Percentiles rank a stretch among this genome's conserved stretches.
phyloP scores from a whole-genome alignment of 805 yeast species.

The Lipomyces kockii region DNA sequence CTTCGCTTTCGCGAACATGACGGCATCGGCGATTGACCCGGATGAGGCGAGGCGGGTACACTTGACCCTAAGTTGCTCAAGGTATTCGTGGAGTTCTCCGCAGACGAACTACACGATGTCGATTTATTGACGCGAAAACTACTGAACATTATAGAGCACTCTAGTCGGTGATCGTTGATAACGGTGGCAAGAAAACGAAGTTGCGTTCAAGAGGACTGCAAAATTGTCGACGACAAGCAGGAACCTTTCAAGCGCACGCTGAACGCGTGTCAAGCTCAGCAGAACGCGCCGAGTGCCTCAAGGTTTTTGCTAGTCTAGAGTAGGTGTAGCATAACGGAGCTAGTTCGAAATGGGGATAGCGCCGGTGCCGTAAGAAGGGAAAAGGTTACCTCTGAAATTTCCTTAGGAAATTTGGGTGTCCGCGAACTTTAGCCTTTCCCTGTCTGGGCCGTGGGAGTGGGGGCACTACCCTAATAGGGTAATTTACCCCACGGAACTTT shows the following conservation, averaged over 20 bases:
- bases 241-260: not conserved
- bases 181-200: not conserved
- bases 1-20: not conserved
- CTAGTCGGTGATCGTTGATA: not conserved
- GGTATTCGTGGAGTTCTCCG: not conserved
- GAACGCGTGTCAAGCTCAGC: constrained; percentile 1
- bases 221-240: not conserved
- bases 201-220: not conserved
- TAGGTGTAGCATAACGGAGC: not conserved
- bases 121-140: not conserved
- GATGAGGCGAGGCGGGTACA: constrained; percentile 1
- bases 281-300: not conserved
- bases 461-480: too few species aligned
- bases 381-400: not conserved
- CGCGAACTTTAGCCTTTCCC: not conserved
- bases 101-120: not conserved
- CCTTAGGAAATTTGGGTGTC: constrained; percentile 1
- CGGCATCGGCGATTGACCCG: not conserved
- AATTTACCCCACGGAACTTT: too few species aligned
- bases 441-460: too few species aligned
- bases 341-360: constrained; percentile 1
- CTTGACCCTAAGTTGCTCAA: not conserved
- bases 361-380: not conserved
- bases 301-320: not conserved
- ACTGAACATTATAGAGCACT: not conserved